phyloP scores from a whole-genome alignment of 2,329 filamentous ascomycete species.

The Cladosporium sp. region DNA sequence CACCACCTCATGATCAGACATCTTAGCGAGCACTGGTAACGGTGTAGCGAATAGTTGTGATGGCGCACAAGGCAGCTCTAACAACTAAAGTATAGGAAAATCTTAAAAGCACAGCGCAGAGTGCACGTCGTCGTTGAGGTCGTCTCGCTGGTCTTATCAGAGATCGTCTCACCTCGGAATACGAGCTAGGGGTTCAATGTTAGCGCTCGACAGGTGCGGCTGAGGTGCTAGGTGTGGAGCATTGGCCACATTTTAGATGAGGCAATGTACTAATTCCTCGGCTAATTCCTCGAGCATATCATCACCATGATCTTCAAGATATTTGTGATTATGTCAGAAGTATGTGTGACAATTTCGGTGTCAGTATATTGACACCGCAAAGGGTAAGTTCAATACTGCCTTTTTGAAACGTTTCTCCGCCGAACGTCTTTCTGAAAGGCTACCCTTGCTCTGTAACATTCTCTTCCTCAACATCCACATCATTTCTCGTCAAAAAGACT shows the following conservation, averaged over 20 bases:
- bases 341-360: background rate
- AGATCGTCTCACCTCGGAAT: background rate
- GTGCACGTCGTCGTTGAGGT: background rate
- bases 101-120: background rate
- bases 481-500: background rate
- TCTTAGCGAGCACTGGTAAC: background rate
- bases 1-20: conserved; percentile 1
- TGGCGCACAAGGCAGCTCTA: background rate
- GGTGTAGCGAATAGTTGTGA: background rate
- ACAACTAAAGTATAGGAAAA: background rate
- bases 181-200: background rate
- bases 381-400: background rate
- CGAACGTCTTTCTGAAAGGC: background rate
- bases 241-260: background rate
- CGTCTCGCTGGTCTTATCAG: background rate
- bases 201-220: background rate
- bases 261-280: background rate
- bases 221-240: background rate
- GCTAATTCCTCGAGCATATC: background rate
- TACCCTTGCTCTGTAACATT: background rate
- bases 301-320: background rate
- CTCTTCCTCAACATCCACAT: background rate
- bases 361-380: background rate
- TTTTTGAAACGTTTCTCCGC: background rate
- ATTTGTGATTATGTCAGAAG: background rate